Percentiles rank a stretch among this genome's conserved stretches.
Conservation (phyloP, 371 early-diverging fungal species). For the Actinomortierella ambigua region DNA sequence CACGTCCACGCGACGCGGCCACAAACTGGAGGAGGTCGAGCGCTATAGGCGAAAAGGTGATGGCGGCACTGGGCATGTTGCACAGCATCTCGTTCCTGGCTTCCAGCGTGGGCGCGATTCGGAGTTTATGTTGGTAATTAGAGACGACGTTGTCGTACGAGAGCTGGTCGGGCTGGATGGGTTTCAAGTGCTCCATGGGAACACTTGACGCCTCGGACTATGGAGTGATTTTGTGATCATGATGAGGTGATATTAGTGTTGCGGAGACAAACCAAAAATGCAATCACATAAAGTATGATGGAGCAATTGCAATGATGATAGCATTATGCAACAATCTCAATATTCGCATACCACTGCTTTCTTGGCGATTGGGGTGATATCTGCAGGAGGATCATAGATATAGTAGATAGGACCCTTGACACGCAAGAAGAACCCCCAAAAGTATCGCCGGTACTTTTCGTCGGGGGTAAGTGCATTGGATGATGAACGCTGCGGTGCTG, state of each 20-base stretch:
- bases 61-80: neutral
- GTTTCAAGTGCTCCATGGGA: conserved; percentile 9
- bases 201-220: conserved; percentile 27
- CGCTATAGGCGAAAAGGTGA: conserved; percentile 7
- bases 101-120: conserved; percentile 29
- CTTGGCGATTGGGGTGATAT: no score
- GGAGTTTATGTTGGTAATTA: conserved; percentile 10
- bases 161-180: conserved; percentile 4
- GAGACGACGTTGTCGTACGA: conserved; percentile 11
- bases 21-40: conserved; percentile 47
- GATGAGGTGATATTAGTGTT: no score
- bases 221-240: no score
- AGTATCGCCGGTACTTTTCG: conserved; percentile 29
- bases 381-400: no score
- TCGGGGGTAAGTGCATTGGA: conserved; percentile 2
- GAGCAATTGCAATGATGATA: no score
- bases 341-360: no score
- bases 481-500: no score
- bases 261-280: no score
- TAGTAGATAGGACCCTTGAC: no score
- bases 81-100: conserved; percentile 15
- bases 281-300: no score
- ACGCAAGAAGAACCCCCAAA: conserved; percentile 14
- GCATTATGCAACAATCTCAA: no score
- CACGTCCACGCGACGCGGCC: conserved; percentile 50